Evolutionary conservation across 805 yeast genomes (phyloP), one percentile per base, ranked within the genome.

Genomic region (Deakozyma indianensis): DNA sequence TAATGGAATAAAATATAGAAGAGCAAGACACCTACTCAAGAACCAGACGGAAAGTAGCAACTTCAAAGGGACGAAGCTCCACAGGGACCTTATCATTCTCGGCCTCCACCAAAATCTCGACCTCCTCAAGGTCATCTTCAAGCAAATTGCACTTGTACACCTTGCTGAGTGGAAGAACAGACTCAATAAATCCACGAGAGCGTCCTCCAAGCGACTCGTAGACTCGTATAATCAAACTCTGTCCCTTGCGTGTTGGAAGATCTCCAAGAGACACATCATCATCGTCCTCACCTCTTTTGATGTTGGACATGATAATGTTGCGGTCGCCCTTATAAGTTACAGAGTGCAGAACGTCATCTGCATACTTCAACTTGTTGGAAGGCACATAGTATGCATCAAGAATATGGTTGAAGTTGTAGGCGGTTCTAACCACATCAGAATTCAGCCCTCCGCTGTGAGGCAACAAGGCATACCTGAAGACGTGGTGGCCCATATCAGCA

Each of bases 401-500:
- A 27, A 23, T 22, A 60, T 77, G 80, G 63, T 92, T 92, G 68
- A 86, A 85, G 58, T 82, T 81, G 64, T 80, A 75, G 0, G 85
- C 95, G 41, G 80, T 70, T 48, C 75, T 73, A 14, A 90, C 88
- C 2, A 86, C 78, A 22, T 76, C 75, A 1, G 70, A 59, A 7
- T 75, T 69, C 43, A 90, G 66, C 0, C 73, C 63, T 2, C 95
- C 95, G 20, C 57, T 53, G 61, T 90, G 98, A 3, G 97, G 96
- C 48, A 75, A 73, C 29, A 90, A 63, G 0, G 94, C 94, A 62
- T 88, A 92, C 50, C 77, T 77, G 66, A 92, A 83, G 47, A 67
- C 68, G 62, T 90, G 98, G 18, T 65, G 58, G 2, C 96, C 97
- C 83, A 92, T 86, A 61, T 90, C 98, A 5, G 97, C 96, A 58